Evolutionary conservation across 169 alveolate genomes (phyloP).

Genomic region (Cryptosporidium parvum): DNA sequence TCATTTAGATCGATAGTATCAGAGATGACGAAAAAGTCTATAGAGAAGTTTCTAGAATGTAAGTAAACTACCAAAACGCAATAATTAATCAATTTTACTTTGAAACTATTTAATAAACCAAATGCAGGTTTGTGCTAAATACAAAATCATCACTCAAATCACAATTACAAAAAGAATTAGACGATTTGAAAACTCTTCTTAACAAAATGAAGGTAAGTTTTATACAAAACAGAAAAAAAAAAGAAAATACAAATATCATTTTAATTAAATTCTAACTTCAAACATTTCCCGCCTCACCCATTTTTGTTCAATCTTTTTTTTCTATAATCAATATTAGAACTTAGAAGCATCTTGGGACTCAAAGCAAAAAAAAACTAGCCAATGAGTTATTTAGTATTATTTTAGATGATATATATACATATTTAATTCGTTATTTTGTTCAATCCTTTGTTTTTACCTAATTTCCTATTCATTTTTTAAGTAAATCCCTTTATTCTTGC

Average conservation of each 20-base stretch:
- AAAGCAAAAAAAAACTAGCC: conserved; percentile 38
- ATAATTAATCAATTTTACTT: neutral
- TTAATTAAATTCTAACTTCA: neutral
- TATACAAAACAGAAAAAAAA: neutral
- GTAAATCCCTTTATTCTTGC: neutral
- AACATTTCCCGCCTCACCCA: conserved; percentile 5
- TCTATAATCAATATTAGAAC: neutral
- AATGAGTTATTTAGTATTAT: neutral
- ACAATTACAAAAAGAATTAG: conserved; percentile 60
- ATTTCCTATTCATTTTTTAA: no score
- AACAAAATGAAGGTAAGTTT: conserved; percentile 69
- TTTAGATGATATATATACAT: neutral
- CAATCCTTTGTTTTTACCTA: neutral
- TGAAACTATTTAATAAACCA: neutral
- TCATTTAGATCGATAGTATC: conserved; percentile 4
- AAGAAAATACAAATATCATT: neutral
- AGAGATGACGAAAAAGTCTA: conserved; percentile 55
- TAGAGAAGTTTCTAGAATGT: conserved; percentile 74
- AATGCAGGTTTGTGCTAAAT: conserved; percentile 36
- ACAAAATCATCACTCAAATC: conserved; percentile 48
- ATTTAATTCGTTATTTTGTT: neutral
- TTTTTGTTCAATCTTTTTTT: neutral
- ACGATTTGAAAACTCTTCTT: conserved; percentile 34
- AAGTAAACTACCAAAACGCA: neutral
- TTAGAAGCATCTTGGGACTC: conserved; percentile 65